A percentile compares a stretch with the other conserved stretches of the same genome.
Conservation (phyloP, 2,329 filamentous ascomycete species). For the Verticillium zaregamsianum region DNA sequence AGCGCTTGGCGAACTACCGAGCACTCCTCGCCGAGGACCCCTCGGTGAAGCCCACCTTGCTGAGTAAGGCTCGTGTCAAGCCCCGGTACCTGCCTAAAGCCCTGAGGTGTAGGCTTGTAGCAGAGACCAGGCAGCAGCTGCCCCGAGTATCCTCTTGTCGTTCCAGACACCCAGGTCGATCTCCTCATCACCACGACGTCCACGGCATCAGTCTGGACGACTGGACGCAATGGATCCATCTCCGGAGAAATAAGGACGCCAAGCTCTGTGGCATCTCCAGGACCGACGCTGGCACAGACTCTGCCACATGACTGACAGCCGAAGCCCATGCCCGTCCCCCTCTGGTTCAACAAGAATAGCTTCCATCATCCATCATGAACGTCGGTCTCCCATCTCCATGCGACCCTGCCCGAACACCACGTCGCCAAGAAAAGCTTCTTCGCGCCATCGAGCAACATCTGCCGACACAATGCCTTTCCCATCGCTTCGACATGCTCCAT, state of each 20-base stretch:
- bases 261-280: neutral
- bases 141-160: no score
- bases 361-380: neutral
- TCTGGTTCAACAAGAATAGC: neutral
- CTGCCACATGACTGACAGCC: neutral
- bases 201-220: no score
- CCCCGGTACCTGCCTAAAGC: no score
- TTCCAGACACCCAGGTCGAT: no score
- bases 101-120: no score
- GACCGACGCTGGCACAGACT: neutral
- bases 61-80: no score
- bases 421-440: neutral
- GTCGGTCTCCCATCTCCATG: neutral
- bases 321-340: no score
- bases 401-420: neutral
- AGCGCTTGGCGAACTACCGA: neutral
- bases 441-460: neutral
- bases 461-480: neutral
- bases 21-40: no score
- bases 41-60: no score
- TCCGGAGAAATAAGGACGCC: neutral
- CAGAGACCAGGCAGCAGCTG: no score
- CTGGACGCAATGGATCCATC: no score
- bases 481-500: neutral
- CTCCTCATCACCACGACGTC: no score